Percentiles rank a stretch among this genome's conserved stretches.
Conservation (phyloP, 192 early-diverging fungal genomes). For the Coemansia sp. region DNA sequence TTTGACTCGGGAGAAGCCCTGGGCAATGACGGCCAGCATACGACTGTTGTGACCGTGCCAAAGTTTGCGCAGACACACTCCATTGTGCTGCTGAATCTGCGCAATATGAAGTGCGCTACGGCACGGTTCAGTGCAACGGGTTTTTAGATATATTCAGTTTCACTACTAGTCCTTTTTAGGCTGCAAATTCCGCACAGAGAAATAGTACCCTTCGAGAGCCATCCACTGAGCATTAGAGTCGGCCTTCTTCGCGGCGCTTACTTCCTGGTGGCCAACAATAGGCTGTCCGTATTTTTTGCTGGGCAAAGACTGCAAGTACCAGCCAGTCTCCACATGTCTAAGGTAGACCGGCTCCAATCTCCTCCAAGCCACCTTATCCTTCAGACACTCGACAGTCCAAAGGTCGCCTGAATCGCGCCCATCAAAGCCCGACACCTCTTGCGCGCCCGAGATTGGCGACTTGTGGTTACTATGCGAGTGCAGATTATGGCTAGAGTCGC, state of each 20-base stretch:
- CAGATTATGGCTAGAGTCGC: constrained; percentile 40
- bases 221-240: constrained; percentile 48
- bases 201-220: constrained; percentile 46
- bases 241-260: constrained; percentile 37
- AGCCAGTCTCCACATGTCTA: constrained; percentile 33
- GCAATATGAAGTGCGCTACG: constrained; percentile 57
- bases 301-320: constrained; percentile 37
- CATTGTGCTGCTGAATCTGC: constrained; percentile 78
- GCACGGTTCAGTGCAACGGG: constrained; percentile 5
- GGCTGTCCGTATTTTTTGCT: constrained; percentile 48
- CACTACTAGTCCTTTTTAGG: background rate
- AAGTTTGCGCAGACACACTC: constrained; percentile 64
- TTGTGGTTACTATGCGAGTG: constrained; percentile 44
- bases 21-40: constrained; percentile 58
- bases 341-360: constrained; percentile 33
- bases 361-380: constrained; percentile 18
- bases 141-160: background rate
- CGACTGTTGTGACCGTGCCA: constrained; percentile 75
- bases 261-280: constrained; percentile 47
- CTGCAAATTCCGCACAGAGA: background rate
- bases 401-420: constrained; percentile 46
- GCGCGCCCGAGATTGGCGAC: constrained; percentile 44
- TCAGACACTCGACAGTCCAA: constrained; percentile 44
- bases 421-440: constrained; percentile 53
- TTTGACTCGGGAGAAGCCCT: constrained; percentile 57